Conservation (phyloP, 2,329 filamentous ascomycete species). For the Fusarium penzigii region DNA sequence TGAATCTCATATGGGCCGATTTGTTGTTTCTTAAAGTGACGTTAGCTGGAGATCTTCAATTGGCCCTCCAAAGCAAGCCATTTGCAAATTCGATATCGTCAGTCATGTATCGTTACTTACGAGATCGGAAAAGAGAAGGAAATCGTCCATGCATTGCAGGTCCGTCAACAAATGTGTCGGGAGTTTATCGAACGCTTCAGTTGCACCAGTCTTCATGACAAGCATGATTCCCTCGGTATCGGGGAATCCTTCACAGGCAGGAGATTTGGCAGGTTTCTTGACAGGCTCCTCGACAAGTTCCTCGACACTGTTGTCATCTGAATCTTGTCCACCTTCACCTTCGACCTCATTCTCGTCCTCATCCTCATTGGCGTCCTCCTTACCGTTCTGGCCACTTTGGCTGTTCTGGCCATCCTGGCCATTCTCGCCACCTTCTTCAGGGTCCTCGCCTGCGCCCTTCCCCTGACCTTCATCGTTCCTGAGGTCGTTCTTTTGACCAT, state of each 20-base stretch:
- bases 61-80: background rate
- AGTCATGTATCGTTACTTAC: constrained; percentile 17
- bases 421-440: background rate
- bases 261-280: constrained; percentile 15
- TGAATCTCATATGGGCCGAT: constrained; percentile 47
- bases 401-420: background rate
- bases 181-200: constrained; percentile 54
- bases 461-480: background rate
- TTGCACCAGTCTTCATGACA: constrained; percentile 61
- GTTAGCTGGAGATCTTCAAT: constrained; percentile 7
- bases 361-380: constrained; percentile 1
- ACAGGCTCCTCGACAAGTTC: background rate
- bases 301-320: background rate
- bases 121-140: constrained; percentile 59
- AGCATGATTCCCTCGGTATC: constrained; percentile 47
- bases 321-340: background rate
- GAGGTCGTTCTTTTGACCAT: constrained; percentile 1
- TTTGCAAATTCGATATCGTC: background rate
- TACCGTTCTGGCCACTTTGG: background rate
- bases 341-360: constrained; percentile 5
- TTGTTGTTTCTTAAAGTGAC: constrained; percentile 44
- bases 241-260: constrained; percentile 43
- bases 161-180: constrained; percentile 58
- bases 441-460: background rate
- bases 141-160: constrained; percentile 54